These are phyloP conservation scores for Mangifera indica DNA, from an alignment of 345 rosid species.

Conservation along the genomic window DNA sequence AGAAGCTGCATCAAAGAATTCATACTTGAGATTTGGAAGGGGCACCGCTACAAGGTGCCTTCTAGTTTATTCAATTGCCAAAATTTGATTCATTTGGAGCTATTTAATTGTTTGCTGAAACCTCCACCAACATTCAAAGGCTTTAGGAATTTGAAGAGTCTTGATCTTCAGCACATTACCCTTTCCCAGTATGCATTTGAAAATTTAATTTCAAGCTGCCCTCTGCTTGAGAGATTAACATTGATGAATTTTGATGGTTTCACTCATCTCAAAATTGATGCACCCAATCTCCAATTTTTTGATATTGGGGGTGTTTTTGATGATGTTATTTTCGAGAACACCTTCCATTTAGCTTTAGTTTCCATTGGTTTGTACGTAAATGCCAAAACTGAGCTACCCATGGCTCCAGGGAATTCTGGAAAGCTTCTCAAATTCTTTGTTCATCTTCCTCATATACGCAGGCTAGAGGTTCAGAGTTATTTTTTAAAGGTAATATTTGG, in stretches of 20 bases:
- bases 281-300: conserved; percentile 64
- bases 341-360: conserved; percentile 42
- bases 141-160: conserved; percentile 62
- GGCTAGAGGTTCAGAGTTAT: conserved; percentile 70
- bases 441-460: conserved; percentile 60
- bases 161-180: conserved; percentile 69
- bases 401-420: conserved; percentile 33
- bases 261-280: conserved; percentile 52
- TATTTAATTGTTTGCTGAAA: conserved; percentile 62
- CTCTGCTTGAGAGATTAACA: conserved; percentile 58
- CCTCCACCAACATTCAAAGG: conserved; percentile 57
- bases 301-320: conserved; percentile 58
- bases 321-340: conserved; percentile 47
- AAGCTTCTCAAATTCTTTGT: conserved; percentile 61
- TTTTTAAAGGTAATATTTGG: conserved; percentile 52
- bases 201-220: conserved; percentile 49
- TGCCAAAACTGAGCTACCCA: conserved; percentile 32
- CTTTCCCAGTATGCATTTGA: conserved; percentile 56
- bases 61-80: conserved; percentile 51
- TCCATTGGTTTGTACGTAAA: conserved; percentile 57
- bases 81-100: conserved; percentile 56
- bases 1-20: conserved; percentile 57
- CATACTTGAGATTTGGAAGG: conserved; percentile 73
- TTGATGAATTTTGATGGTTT: conserved; percentile 68
- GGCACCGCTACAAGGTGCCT: conserved; percentile 60